Conservation (phyloP, 2,329 filamentous ascomycete genomes). For the Pseudogymnoascus sp. region DNA sequence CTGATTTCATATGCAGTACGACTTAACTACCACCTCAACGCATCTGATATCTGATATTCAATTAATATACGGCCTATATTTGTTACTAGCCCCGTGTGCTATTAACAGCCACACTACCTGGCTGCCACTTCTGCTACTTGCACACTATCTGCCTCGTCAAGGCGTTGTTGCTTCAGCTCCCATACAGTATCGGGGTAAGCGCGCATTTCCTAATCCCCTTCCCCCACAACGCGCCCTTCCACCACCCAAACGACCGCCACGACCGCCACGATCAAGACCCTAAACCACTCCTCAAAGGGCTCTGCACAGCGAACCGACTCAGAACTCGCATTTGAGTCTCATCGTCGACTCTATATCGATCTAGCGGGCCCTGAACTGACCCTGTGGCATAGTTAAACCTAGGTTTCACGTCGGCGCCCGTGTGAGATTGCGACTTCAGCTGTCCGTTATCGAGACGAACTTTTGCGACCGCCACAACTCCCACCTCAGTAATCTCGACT, state of each 20-base stretch:
- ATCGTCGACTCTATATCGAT: background rate
- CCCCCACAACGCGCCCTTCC: background rate
- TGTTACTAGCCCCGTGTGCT: background rate
- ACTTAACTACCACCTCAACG: background rate
- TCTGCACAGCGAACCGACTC: background rate
- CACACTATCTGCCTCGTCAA: background rate
- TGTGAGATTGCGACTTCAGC: slow-evolving; percentile 1
- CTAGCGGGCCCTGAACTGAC: background rate
- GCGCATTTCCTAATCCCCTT: background rate
- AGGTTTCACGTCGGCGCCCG: background rate
- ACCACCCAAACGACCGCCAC: background rate
- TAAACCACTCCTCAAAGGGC: background rate
- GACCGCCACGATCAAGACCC: background rate
- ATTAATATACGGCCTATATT: background rate
- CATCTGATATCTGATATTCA: background rate
- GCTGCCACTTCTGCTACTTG: background rate
- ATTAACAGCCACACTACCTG: background rate
- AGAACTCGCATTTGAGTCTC: background rate
- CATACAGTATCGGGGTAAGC: background rate
- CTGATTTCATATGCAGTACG: background rate
- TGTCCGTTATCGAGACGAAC: background rate
- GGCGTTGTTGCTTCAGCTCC: slow-evolving; percentile 1
- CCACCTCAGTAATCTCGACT: background rate
- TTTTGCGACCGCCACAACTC: background rate
- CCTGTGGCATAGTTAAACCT: background rate